phyloP scores from a whole-genome alignment of 306 rosid species.

The barrel medic (Medicago truncatula) region MtrunA17r5.0-ANR NC_053044.1:27587501-27588000 shows the following conservation, averaged over 20 bases:
- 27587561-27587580: no score
- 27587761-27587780: background rate
- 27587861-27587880: background rate
- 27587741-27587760: background rate
- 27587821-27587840: background rate
- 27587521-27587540: no score
- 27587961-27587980: constrained; percentile 21
- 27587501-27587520: no score
- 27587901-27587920: background rate
- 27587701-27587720: background rate
- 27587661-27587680: background rate
- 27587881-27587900: background rate
- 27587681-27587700: background rate
- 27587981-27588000: background rate
- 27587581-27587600: no score
- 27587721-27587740: constrained; percentile 3
- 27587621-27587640: background rate
- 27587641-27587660: background rate
- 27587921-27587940: background rate
- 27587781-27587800: constrained; percentile 6
- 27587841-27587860: background rate
- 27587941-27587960: constrained; percentile 8
- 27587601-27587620: no score
- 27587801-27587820: background rate
- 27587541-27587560: no score